A percentile compares a stretch with the other conserved stretches of the same genome.
Conservation (phyloP, 371 early-diverging fungal species). For the Apophysomyces variabilis region DNA sequence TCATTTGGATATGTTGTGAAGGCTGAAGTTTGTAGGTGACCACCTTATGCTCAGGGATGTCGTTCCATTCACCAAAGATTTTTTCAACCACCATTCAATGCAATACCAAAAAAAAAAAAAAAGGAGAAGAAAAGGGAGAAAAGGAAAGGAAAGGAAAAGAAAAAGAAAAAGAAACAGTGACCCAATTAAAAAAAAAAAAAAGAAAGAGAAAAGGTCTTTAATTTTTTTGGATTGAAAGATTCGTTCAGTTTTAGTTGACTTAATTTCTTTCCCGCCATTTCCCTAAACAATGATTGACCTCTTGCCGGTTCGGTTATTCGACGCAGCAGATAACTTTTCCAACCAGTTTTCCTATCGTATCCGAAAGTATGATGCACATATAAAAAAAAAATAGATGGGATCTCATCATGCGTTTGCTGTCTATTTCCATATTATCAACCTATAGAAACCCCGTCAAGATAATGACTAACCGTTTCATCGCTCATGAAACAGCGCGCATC, state of each 20-base stretch:
- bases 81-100: slow-evolving; percentile 18
- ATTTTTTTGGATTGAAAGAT: neutral
- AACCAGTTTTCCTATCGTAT: neutral
- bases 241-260: slow-evolving; percentile 5
- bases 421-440: no score
- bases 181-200: slow-evolving; percentile 16
- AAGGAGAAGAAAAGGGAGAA: slow-evolving; percentile 4
- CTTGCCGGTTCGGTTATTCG: neutral
- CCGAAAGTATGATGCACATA: no score
- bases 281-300: neutral
- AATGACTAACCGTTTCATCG: no score
- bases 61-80: slow-evolving; percentile 20
- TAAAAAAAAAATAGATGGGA: no score
- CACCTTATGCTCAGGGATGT: slow-evolving; percentile 1
- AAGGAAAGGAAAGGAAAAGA: neutral
- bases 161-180: neutral
- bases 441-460: no score
- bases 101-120: neutral
- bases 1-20: slow-evolving; percentile 16
- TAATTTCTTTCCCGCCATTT: slow-evolving; percentile 1
- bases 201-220: slow-evolving; percentile 9
- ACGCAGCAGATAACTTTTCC: neutral
- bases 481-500: no score
- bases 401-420: no score
- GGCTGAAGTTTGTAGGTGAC: slow-evolving; percentile 21